These are phyloP conservation scores for Candida wancherniae DNA, from an alignment of 805 yeast species.

Conservation along the genomic window DNA sequence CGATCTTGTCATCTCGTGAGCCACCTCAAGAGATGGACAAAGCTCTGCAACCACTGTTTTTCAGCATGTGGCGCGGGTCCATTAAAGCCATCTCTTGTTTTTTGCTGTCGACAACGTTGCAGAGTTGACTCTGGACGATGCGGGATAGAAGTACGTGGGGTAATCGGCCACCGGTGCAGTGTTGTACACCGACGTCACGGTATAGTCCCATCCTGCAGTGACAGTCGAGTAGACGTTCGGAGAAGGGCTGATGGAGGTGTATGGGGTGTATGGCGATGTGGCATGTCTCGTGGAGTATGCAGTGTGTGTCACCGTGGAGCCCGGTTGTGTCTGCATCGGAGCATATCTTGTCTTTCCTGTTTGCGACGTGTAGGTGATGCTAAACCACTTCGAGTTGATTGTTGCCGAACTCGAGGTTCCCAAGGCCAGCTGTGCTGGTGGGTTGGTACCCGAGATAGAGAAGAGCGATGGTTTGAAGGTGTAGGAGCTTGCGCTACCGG, in stretches of 20 bases:
- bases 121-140: constrained; percentile 44
- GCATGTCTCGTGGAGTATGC: constrained; percentile 64
- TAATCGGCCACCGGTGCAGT: constrained; percentile 67
- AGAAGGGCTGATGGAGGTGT: constrained; percentile 40
- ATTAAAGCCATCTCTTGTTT: constrained; percentile 36
- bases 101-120: constrained; percentile 33
- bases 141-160: constrained; percentile 64
- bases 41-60: no score
- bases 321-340: constrained; percentile 92
- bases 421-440: constrained; percentile 38
- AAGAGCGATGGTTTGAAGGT: constrained; percentile 24
- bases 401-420: constrained; percentile 17
- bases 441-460: constrained; percentile 37
- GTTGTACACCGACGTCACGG: constrained; percentile 58
- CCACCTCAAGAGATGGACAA: no score
- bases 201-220: constrained; percentile 83
- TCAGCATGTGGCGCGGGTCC: no score
- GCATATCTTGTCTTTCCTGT: constrained; percentile 78
- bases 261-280: constrained; percentile 59
- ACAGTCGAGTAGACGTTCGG: constrained; percentile 56
- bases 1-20: no score
- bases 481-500: constrained; percentile 55
- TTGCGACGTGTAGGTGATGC: constrained; percentile 70
- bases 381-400: constrained; percentile 44
- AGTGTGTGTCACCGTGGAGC: constrained; percentile 57